Evolutionary conservation across 2,329 filamentous ascomycete species (phyloP).

Genomic region (Ophiocordyceps polyrhachis-furcata): DNA sequence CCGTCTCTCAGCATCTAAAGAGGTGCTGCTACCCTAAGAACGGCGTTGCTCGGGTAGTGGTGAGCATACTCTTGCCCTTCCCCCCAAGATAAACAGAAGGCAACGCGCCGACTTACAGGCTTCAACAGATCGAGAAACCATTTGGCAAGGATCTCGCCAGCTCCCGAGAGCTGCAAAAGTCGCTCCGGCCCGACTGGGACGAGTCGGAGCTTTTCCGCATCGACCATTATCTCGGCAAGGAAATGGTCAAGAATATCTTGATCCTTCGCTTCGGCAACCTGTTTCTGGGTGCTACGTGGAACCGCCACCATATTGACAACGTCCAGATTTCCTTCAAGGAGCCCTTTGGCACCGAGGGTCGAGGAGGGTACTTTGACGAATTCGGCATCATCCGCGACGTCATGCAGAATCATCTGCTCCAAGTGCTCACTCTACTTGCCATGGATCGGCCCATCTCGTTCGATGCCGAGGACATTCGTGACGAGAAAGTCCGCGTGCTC

Average conservation of each 20-base stretch:
- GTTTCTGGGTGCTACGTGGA: constrained; percentile 97
- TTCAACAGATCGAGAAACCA: constrained; percentile 77
- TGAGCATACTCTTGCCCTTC: constrained; percentile 25
- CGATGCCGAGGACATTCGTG: constrained; percentile 92
- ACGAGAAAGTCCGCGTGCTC: constrained; percentile 95
- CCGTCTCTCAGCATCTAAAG: constrained; percentile 94
- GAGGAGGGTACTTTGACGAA: constrained; percentile 97
- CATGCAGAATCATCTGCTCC: constrained; percentile 98
- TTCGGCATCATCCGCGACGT: constrained; percentile 99
- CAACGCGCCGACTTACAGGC: constrained; percentile 9
- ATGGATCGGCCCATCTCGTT: constrained; percentile 99
- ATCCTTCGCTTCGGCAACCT: constrained; percentile 97
- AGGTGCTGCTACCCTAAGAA: constrained; percentile 86
- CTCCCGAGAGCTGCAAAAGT: constrained; percentile 86
- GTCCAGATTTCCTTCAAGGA: constrained; percentile 99
- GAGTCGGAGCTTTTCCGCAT: constrained; percentile 99
- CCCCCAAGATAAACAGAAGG: too few relatives aligned
- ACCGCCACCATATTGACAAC: constrained; percentile 97
- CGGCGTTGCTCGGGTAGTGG: constrained; percentile 86
- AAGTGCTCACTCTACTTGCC: constrained; percentile 85
- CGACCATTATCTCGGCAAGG: constrained; percentile 97
- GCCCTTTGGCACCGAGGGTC: constrained; percentile 93
- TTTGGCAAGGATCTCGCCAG: constrained; percentile 94
- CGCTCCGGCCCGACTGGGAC: constrained; percentile 92
- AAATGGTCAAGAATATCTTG: constrained; percentile 99